Evolutionary conservation across 2,329 filamentous ascomycete genomes (phyloP).

Genomic region (Diaporthe ilicicola): DNA sequence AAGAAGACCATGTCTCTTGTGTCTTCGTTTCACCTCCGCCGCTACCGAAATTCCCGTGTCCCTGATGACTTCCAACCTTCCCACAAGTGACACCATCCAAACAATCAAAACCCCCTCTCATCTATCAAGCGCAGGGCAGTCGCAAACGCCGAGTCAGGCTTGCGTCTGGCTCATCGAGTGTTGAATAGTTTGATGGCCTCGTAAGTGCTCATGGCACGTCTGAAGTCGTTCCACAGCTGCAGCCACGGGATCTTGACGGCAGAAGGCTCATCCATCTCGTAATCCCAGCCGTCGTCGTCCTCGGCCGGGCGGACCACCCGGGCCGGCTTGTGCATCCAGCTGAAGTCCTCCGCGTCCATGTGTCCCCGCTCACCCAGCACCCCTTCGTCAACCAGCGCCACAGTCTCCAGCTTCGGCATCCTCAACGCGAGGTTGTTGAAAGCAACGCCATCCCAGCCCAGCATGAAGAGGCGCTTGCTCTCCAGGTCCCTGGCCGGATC

Average conservation of each 20-base stretch:
- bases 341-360: background rate
- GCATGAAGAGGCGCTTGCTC: background rate
- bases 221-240: background rate
- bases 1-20: background rate
- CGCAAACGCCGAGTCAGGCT: background rate
- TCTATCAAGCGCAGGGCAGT: background rate
- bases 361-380: background rate
- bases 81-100: background rate
- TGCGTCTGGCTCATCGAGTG: too few species aligned
- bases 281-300: background rate
- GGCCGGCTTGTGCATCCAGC: background rate
- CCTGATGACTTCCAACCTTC: background rate
- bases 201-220: rapidly evolving
- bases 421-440: background rate
- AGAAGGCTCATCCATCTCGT: background rate
- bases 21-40: background rate
- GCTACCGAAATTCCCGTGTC: background rate
- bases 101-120: background rate
- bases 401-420: background rate
- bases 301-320: rapidly evolving
- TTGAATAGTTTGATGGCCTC: background rate
- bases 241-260: background rate
- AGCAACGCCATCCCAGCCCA: background rate
- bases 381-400: background rate
- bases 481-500: background rate